Evolutionary conservation across 202 grass and related monocot genomes (phyloP).

Genomic region (Cymbopogon flexuosus): DNA sequence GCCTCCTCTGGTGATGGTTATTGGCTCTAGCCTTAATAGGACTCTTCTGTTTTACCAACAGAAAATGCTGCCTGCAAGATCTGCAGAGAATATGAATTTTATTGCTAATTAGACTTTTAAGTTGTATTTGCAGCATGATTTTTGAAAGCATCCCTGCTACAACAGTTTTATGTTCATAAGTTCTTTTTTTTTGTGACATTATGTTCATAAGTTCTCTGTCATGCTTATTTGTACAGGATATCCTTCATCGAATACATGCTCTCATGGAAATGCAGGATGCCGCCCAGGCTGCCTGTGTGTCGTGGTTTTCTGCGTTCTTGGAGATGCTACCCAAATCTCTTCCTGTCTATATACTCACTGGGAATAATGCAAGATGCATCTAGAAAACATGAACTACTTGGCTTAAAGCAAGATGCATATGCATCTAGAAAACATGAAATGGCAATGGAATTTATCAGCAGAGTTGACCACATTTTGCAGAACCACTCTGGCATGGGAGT

Average conservation of each 20-base stretch:
- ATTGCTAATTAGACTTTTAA: not conserved
- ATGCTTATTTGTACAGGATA: slow-evolving; percentile 18
- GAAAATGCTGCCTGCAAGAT: not conserved
- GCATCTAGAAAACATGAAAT: not conserved
- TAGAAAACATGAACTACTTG: not conserved
- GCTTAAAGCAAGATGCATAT: not conserved
- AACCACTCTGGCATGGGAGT: slow-evolving; percentile 26
- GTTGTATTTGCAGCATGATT: not conserved
- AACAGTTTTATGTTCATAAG: too few species aligned
- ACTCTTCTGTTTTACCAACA: not conserved
- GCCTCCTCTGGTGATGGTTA: not conserved
- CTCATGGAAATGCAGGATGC: slow-evolving; percentile 9
- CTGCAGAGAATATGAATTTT: not conserved
- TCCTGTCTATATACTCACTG: not conserved
- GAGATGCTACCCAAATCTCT: slow-evolving; percentile 13
- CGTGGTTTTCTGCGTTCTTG: slow-evolving; percentile 3
- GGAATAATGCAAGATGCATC: not conserved
- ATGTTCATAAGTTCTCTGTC: not conserved
- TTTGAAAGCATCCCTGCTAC: not conserved
- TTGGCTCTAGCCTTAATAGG: not conserved
- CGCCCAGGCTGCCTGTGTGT: not conserved
- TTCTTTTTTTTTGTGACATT: too few species aligned
- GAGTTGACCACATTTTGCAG: slow-evolving; percentile 18
- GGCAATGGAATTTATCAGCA: not conserved
- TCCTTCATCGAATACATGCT: not conserved